Evolutionary conservation across 148 eudicot genomes (phyloP).

Genomic region (Polygonum aviculare): DNA sequence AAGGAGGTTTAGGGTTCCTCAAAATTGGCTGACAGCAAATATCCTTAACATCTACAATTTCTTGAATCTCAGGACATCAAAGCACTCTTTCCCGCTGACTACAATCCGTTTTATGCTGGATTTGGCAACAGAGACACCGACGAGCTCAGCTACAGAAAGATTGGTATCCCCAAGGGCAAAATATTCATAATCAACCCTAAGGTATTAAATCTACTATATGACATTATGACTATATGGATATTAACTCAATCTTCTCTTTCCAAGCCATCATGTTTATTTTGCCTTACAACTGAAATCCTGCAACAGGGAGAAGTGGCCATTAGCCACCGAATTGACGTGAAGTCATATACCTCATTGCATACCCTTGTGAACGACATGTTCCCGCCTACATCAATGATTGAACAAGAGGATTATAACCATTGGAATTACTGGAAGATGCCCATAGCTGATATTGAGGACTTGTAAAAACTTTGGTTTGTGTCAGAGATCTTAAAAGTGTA

Average conservation of each 20-base stretch:
- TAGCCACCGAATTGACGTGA: slow-evolving; percentile 66
- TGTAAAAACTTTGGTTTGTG: background rate
- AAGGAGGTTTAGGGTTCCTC: too few species aligned
- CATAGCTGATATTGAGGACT: slow-evolving; percentile 53
- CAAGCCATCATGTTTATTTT: background rate
- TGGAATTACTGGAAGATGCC: slow-evolving; percentile 99
- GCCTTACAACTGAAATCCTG: background rate
- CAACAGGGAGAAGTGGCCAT: slow-evolving; percentile 94
- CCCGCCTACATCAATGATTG: slow-evolving; percentile 86
- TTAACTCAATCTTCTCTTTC: background rate
- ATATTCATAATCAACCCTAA: slow-evolving; percentile 95
- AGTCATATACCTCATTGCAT: slow-evolving; percentile 86
- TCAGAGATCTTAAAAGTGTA: background rate
- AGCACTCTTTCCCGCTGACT: slow-evolving; percentile 88
- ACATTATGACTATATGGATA: too few species aligned
- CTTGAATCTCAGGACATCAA: slow-evolving; percentile 64
- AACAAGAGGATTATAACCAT: slow-evolving; percentile 92
- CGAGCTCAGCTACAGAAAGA: slow-evolving; percentile 86
- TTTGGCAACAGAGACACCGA: slow-evolving; percentile 98
- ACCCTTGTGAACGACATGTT: slow-evolving; percentile 96
- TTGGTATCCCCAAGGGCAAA: slow-evolving; percentile 96
- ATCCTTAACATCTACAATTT: background rate
- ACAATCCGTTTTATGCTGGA: slow-evolving; percentile 97
- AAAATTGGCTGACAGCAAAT: background rate
- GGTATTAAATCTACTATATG: slow-evolving; percentile 27